Base-by-base conservation (phyloP, 139 green algal genomes). In the Haematococcus lacustris region DNA sequence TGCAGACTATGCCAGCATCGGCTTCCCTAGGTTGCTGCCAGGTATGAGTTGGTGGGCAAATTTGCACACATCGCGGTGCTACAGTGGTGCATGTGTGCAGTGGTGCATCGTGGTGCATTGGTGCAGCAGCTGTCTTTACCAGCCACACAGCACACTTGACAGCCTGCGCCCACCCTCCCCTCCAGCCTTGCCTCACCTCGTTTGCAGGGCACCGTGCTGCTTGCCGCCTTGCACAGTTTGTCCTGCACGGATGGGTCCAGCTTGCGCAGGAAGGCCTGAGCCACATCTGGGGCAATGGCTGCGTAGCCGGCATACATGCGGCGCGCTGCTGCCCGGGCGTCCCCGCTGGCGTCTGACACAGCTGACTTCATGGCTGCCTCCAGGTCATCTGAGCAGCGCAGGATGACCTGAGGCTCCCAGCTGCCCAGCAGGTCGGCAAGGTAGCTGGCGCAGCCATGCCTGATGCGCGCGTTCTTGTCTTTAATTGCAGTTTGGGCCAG, bases 381-480 rank as follows among this genome's bases (percentile, higher is more conserved):
- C 38, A 76, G 4, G 71, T 76, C 71, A 28, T 76, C 71, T 9
- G 40, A 38, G 32, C 61, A 71, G 23, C 60, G 61, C 17, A 47
- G 2, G 51, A 51, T 32, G 5, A 34, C 25, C 32, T 40, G 28
- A 1, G 39, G 25, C 23, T 71, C 72, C 72, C 72, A 77, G 25
- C 3, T 38, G 43, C 72, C 72, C 43, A 77, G 32, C 43, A 77
- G 32, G 9, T 77, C 43, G 28, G 34, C 72, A n/a, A 77, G 13
- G 50, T 77, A 77, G 6, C 33, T 23, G 47, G 34, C 35, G 34
- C 62, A 71, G 33, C 35, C 21, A 23, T 3, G 25, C 5, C 64
- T n/a, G 35, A 77, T 72, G 28, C 67, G 66, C 33, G 59, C 51
- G 47, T 71, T 72, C 68, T 83, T 88, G 64, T 92, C 86, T 4